A percentile compares a stretch with the other conserved stretches of the same genome.
Evolutionary conservation across 192 early-diverging fungal genomes (phyloP).

Genomic region (Dispira parvispora): DNA sequence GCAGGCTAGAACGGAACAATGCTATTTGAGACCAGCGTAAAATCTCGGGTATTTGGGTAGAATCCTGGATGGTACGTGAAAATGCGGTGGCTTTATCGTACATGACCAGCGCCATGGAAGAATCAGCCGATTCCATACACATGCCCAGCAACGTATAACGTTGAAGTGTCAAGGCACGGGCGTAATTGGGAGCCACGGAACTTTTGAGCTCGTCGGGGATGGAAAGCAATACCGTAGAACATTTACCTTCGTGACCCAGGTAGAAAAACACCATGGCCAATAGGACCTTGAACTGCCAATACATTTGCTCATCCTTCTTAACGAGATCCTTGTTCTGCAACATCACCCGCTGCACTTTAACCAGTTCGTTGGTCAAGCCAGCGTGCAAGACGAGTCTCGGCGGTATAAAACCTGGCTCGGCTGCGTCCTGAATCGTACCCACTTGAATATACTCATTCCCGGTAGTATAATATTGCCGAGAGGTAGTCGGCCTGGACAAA

Average conservation of each 20-base stretch:
- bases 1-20: constrained; percentile 41
- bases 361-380: not conserved
- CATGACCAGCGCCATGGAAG: constrained; percentile 22
- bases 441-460: not conserved
- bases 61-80: constrained; percentile 20
- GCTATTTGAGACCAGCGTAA: constrained; percentile 50
- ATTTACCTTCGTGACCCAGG: constrained; percentile 26
- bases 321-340: not conserved
- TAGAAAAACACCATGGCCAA: constrained; percentile 42
- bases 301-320: not conserved
- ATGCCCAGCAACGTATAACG: constrained; percentile 18
- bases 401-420: not conserved
- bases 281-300: constrained; percentile 23
- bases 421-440: not conserved
- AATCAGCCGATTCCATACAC: constrained; percentile 27
- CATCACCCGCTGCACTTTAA: not conserved
- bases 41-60: constrained; percentile 30
- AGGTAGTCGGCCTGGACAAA: not conserved
- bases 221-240: constrained; percentile 14
- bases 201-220: constrained; percentile 20
- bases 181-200: constrained; percentile 17
- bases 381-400: not conserved
- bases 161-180: constrained; percentile 2
- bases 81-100: constrained; percentile 33
- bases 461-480: not conserved